Evolutionary conservation across 2,329 filamentous ascomycete genomes (phyloP), one percentile per base, ranked within the genome.

Genomic region (Eurotiales sp.): DNA sequence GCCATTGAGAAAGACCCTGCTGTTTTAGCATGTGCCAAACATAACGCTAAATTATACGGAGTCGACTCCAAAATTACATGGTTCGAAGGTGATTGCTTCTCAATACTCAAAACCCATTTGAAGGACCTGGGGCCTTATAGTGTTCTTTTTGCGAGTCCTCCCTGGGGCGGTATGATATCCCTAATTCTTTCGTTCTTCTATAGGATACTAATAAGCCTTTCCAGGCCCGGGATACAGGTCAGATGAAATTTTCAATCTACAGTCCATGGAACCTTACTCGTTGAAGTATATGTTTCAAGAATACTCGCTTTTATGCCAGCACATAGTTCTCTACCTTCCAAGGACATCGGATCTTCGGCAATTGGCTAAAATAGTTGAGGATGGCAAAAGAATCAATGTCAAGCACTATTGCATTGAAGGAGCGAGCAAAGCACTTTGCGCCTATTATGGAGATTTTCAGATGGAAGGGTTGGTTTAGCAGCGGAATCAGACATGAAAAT

Each of bases 341-440:
- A 80, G 95, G 53, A 93, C 86, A 1, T 92, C 89, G 55, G 85
- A 96, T 66, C 67, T 96, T 47, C 80, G 84, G 46, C 90, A 96
- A 69, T 77, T 96, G 55, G 87, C 88, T 3, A 77, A 72, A 2
- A 71, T 72, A 10, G 71, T 72, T 2, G 63, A 70, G 3, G 67
- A 72, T 4, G 73, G 69, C 2, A 64, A 74, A 51, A 87, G 86
- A 70, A 76, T 89, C 15, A 82, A 86, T 40, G 84, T 92, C 22
- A 82, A 88, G 44, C 93, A 99, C 72, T 97, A 97, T 66, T 96
- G 91, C 64, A 88, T 95, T 74, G 79, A 87, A 60, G 90, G 90
- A 11, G 88, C 88, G 6, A 96, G 91, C 69, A 96, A 96, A 71
- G 81, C 81, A 19, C 64, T 85, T 23, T 84, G 81, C 67, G 75